These are phyloP conservation scores for Sugiyamaella castrensis DNA, from an alignment of 1,139 yeast species.

Conservation along the genomic window DNA sequence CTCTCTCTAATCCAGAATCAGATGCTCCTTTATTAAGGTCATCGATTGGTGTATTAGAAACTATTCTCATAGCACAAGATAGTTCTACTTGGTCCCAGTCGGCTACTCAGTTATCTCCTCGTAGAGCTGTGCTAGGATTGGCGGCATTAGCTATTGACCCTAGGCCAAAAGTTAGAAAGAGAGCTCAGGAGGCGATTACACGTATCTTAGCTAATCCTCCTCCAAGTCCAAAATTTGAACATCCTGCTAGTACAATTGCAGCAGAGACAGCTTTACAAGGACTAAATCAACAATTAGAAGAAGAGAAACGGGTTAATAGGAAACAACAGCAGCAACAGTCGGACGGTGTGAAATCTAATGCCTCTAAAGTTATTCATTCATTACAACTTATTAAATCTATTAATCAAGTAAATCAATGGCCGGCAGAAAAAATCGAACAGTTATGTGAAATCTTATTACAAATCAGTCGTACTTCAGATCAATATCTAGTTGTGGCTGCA, in stretches of 20 bases:
- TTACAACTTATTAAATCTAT: slow-evolving; percentile 71
- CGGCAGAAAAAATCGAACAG: slow-evolving; percentile 60
- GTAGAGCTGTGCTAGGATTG: slow-evolving; percentile 76
- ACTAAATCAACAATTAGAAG: slow-evolving; percentile 45
- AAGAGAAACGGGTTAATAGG: slow-evolving; percentile 37
- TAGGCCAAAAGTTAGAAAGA: slow-evolving; percentile 92
- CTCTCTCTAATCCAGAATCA: slow-evolving; percentile 63
- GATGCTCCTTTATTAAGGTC: slow-evolving; percentile 87
- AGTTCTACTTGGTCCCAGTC: slow-evolving; percentile 64
- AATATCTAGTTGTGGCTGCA: slow-evolving; percentile 73
- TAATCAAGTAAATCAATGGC: slow-evolving; percentile 79
- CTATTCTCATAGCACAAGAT: slow-evolving; percentile 77
- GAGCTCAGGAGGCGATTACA: slow-evolving; percentile 84
- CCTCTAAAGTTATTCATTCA: slow-evolving; percentile 65
- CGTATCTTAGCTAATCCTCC: slow-evolving; percentile 67
- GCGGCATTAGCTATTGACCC: slow-evolving; percentile 79
- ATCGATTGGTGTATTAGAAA: slow-evolving; percentile 80
- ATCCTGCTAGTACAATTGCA: slow-evolving; percentile 67
- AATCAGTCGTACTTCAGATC: slow-evolving; percentile 79
- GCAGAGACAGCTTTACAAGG: slow-evolving; percentile 65
- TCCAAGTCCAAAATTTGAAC: slow-evolving; percentile 74
- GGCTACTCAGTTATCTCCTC: slow-evolving; percentile 59
- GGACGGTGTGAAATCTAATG: slow-evolving; percentile 16
- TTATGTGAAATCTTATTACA: slow-evolving; percentile 75
- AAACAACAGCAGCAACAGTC: slow-evolving; percentile 25